phyloP scores from a whole-genome alignment of 331 rosid genomes.

The Pyrus hybrid region DNA sequence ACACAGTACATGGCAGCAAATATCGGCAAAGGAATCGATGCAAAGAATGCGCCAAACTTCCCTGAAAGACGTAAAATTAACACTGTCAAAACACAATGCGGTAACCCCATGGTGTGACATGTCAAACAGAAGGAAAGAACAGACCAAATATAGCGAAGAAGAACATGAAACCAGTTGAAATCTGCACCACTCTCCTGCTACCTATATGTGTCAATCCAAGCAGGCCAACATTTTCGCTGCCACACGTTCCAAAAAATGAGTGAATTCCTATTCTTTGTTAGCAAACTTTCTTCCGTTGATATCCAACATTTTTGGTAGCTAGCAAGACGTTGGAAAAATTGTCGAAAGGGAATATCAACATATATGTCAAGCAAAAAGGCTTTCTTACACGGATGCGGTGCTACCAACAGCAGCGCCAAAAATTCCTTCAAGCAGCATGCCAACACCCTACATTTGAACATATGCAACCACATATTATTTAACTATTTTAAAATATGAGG shows the following conservation, averaged over 20 bases:
- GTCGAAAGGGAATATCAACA: not conserved
- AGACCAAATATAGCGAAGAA: slow-evolving; percentile 85
- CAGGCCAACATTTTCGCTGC: slow-evolving; percentile 91
- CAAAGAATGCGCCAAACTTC: slow-evolving; percentile 91
- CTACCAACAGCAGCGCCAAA: slow-evolving; percentile 73
- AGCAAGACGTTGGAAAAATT: not conserved
- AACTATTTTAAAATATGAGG: not conserved
- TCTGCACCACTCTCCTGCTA: slow-evolving; percentile 93
- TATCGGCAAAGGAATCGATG: slow-evolving; percentile 87
- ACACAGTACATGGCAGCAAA: slow-evolving; percentile 89
- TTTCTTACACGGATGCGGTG: slow-evolving; percentile 93
- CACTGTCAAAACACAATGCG: slow-evolving; percentile 1
- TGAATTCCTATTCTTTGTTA: not conserved
- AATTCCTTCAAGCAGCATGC: slow-evolving; percentile 74
- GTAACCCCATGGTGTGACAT: not conserved
- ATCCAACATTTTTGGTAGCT: not conserved
- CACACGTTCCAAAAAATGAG: slow-evolving; percentile 3
- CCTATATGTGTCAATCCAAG: slow-evolving; percentile 92
- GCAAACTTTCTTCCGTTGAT: not conserved
- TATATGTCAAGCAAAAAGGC: not conserved
- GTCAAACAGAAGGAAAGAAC: slow-evolving; percentile 15
- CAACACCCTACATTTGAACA: slow-evolving; percentile 58
- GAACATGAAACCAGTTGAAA: slow-evolving; percentile 84
- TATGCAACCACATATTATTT: slow-evolving; percentile 2
- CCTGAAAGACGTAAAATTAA: slow-evolving; percentile 43